Base-by-base conservation (phyloP, 2,329 filamentous ascomycete genomes). In the Colletotrichum tabaci region DNA sequence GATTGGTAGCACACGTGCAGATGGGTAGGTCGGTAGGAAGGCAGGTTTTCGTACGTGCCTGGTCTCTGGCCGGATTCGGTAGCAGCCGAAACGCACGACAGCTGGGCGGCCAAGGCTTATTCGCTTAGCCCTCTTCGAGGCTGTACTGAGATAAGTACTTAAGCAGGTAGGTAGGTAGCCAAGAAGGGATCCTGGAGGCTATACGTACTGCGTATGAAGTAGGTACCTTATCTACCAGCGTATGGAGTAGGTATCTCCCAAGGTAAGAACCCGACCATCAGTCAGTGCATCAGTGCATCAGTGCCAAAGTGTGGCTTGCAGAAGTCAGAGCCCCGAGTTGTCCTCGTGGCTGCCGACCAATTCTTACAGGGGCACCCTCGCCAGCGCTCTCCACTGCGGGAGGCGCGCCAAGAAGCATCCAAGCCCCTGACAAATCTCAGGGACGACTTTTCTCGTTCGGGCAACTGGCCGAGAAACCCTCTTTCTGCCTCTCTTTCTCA, bases 11-110 rank as follows among this genome's bases (percentile, higher is more conserved):
- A 35, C 21, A 35, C 35, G 35, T 38, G 35, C 9, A 53, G 16
- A 10, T 30, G 9, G 5, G 26, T 7, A 10, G 18, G n/a, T 21
- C 35, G 55, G 18, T 21, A 35, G 35, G 30, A n/a, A 21, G 21
- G 40, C 42, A 46, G 55, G 35, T 10, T 16, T 42, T 30, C 35
- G 16, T 30, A 15, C 13, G 52, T 26, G 12, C 18, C 57, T 9
- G 15, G 26, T 68, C 40, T 53, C 18, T 61, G 44, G 58, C 67
- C 68, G 68, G 64, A 71, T 53, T 71, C 58, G 58, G 58, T 64
- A 63, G 58, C 60, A 68, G 65, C 68, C 58, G 68, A 71, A 68
- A 71, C 58, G 57, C 65, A 68, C 7, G 61, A 60, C 46, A 68
- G 18, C 65, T 53, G 38, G 30, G 52, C 58, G 40, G 52, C 42